Conservation (phyloP, 129 eudicot species). For the Oenanthe sinensis region DNA sequence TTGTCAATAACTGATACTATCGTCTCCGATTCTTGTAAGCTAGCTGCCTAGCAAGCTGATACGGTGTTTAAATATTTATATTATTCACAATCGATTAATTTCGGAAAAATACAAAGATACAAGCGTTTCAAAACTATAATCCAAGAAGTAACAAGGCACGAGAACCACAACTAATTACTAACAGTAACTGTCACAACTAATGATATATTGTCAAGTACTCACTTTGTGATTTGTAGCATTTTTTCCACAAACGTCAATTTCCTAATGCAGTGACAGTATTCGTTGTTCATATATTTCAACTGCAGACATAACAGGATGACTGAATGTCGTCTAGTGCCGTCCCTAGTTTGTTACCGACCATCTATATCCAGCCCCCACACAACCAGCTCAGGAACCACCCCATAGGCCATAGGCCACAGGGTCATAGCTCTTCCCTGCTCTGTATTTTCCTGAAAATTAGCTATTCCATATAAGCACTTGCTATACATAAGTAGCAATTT, state of each 20-base stretch:
- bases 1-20: too few species aligned
- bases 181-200: too few species aligned
- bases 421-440: not conserved
- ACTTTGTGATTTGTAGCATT: too few species aligned
- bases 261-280: not conserved
- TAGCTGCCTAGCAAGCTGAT: too few species aligned
- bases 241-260: not conserved
- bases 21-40: too few species aligned
- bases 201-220: too few species aligned
- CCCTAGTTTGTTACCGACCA: not conserved
- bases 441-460: not conserved
- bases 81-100: not conserved
- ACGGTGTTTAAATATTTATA: too few species aligned
- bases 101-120: too few species aligned
- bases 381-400: not conserved
- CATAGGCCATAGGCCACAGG: not conserved
- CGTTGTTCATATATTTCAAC: not conserved
- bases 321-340: conserved; percentile 7
- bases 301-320: not conserved
- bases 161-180: too few species aligned
- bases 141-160: too few species aligned
- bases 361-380: not conserved
- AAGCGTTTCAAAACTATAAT: too few species aligned
- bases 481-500: not conserved
- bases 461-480: not conserved